Evolutionary conservation across 202 grass and related monocot species (phyloP), one percentile per base, ranked within the genome.

Genomic region (Schoenoplectus tabernaemontani): DNA sequence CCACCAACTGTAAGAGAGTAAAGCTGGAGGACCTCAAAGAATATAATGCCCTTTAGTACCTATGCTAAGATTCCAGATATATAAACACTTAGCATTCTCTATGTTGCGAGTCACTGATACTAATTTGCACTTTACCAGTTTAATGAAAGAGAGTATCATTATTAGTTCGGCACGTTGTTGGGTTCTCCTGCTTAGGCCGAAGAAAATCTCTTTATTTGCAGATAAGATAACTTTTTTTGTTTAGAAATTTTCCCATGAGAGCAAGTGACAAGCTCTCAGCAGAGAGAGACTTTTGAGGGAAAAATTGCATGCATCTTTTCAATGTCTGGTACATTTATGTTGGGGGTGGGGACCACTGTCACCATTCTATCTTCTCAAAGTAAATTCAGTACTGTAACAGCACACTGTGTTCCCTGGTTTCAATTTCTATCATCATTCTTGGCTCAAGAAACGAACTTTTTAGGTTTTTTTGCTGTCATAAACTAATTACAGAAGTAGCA

Each of bases 291-390:
- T 53, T 75, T 75, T 75, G 70, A 54, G 70, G 47, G 23, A n/a
- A 73, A 75, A 75, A n/a, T 75, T 75, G 47, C 47, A 56, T 54
- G 47, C 70, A 75, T 53, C 46, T 11, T 74, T 74, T 56, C 28
- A 75, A 19, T 75, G 70, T 75, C 70, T 20, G 47, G 47, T 75
- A 75, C 44, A 75, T 56, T 56, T 75, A 34, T 75, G 47, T 75
- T 69, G 62, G 67, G 47, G 7, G 43, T 73, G 48, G 70, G 70
- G 47, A 33, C 70, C 70, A 53, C 24, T 74, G 70, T 75, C 70
- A 75, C 28, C 47, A 75, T 54, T 11, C 28, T 36, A 54, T 75
- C 70, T 19, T 75, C 28, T 75, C 70, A 75, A 75, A 75, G 70
- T 75, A 51, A 75, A 54, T 75, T 75, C 47, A n/a, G 70, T 34